Percentiles rank a stretch among this genome's conserved stretches.
Evolutionary conservation across 352 stramenopile genomes (phyloP).

Genomic region (Halophytophthora batemanensis): DNA sequence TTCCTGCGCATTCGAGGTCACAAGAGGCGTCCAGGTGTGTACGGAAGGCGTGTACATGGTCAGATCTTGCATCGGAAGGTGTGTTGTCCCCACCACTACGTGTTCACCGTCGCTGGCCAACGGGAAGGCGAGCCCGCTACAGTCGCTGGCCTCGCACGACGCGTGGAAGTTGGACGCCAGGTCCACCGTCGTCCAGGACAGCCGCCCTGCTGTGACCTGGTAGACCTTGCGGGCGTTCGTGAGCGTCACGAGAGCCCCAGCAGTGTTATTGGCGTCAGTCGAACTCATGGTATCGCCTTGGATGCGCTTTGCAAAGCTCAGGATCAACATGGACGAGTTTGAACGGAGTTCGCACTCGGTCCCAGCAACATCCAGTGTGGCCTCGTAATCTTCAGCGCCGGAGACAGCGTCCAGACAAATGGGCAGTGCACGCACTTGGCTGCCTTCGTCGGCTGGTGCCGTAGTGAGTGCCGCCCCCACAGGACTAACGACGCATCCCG

Average conservation of each 20-base stretch:
- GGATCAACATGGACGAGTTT: slow-evolving; percentile 35
- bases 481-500: slow-evolving; percentile 42
- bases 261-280: slow-evolving; percentile 10
- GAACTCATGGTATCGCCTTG: slow-evolving; percentile 37
- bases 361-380: slow-evolving; percentile 26
- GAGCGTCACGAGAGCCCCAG: slow-evolving; percentile 25
- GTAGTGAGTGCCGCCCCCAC: slow-evolving; percentile 24
- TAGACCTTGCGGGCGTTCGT: slow-evolving; percentile 43
- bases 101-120: slow-evolving; percentile 12
- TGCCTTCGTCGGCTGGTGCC: slow-evolving; percentile 35
- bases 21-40: slow-evolving; percentile 31
- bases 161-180: slow-evolving; percentile 30
- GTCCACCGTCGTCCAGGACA: slow-evolving; percentile 37
- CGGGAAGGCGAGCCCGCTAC: slow-evolving; percentile 28
- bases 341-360: slow-evolving; percentile 25
- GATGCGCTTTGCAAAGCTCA: slow-evolving; percentile 59
- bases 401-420: slow-evolving; percentile 32
- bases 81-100: slow-evolving; percentile 26
- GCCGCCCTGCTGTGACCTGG: slow-evolving; percentile 39
- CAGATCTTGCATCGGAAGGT: slow-evolving; percentile 33
- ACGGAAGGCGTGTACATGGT: slow-evolving; percentile 25
- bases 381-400: slow-evolving; percentile 28
- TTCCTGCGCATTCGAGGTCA: slow-evolving; percentile 47
- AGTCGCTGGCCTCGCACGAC: slow-evolving; percentile 25
- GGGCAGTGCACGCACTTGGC: slow-evolving; percentile 43